Evolutionary conservation across 2,329 filamentous ascomycete genomes (phyloP).

Genomic region (Colletotrichum orchidophilum): DNA sequence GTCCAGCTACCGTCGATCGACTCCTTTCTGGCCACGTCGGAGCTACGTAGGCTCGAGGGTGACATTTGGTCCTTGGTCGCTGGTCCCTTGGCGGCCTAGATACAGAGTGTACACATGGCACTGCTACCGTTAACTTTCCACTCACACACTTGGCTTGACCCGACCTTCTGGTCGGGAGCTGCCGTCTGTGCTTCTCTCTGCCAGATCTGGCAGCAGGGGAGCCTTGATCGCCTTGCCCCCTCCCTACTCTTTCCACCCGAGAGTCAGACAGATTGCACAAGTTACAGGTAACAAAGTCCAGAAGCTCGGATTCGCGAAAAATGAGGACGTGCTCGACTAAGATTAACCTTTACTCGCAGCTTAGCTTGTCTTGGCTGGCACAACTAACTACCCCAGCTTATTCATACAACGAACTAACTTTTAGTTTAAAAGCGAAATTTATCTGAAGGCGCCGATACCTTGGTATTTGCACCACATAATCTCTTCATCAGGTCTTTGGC

Average conservation of each 20-base stretch:
- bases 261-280: conserved; percentile 4
- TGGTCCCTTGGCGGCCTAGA: neutral
- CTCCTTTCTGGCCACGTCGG: neutral
- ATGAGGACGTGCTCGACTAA: neutral
- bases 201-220: conserved; percentile 5
- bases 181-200: conserved; percentile 17
- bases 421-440: neutral
- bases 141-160: conserved; percentile 6
- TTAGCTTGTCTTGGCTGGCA: conserved; percentile 21
- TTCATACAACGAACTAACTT: neutral
- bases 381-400: neutral
- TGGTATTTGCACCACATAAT: neutral
- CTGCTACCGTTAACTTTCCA: neutral
- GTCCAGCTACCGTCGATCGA: neutral
- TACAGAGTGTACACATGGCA: neutral
- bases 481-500: neutral
- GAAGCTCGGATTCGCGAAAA: neutral
- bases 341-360: neutral
- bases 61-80: neutral
- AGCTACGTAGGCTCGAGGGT: neutral
- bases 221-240: neutral
- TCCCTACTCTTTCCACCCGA: neutral
- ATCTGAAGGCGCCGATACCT: conserved; percentile 8
- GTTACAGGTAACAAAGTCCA: neutral
- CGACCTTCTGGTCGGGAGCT: conserved; percentile 26